Evolutionary conservation across 129 eudicot species (phyloP).

Genomic region (sunflower (Helianthus annuus)): DNA sequence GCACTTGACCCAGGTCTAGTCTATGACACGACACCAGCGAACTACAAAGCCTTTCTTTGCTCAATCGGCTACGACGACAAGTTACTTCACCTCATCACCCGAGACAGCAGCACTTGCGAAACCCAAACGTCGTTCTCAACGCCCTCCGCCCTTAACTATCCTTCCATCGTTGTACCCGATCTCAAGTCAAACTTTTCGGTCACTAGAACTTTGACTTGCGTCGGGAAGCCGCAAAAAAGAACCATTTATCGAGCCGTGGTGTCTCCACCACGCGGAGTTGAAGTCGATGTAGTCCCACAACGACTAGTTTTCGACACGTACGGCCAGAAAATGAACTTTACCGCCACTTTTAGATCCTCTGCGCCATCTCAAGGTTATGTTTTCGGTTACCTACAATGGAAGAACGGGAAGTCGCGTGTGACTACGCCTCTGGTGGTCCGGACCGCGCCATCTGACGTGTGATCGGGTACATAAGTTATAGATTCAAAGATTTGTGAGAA

Average conservation of each 20-base stretch:
- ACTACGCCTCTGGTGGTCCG: constrained; percentile 64
- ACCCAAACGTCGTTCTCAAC: constrained; percentile 43
- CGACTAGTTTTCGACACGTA: constrained; percentile 45
- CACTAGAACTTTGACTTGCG: constrained; percentile 62
- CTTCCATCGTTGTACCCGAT: constrained; percentile 70
- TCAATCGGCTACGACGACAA: constrained; percentile 62
- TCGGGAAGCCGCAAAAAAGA: constrained; percentile 39
- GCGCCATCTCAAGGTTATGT: constrained; percentile 67
- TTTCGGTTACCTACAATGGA: constrained; percentile 79
- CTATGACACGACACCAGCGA: constrained; percentile 62
- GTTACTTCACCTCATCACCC: constrained; percentile 52
- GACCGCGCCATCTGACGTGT: constrained; percentile 39
- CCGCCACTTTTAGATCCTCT: constrained; percentile 51
- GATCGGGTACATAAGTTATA: constrained; percentile 30
- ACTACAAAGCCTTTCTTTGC: constrained; percentile 86
- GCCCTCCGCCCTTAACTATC: constrained; percentile 65
- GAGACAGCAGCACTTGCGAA: constrained; percentile 67
- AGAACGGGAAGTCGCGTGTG: constrained; percentile 50
- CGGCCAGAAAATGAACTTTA: constrained; percentile 62
- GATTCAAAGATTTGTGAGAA: background rate
- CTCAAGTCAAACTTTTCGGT: constrained; percentile 50
- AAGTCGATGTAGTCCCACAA: constrained; percentile 60
- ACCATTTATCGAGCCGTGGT: constrained; percentile 55
- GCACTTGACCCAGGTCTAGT: constrained; percentile 78
- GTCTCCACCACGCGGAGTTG: constrained; percentile 54